Base-by-base conservation (phyloP, 169 alveolate species). In the Besnoitia besnoiti region DNA sequence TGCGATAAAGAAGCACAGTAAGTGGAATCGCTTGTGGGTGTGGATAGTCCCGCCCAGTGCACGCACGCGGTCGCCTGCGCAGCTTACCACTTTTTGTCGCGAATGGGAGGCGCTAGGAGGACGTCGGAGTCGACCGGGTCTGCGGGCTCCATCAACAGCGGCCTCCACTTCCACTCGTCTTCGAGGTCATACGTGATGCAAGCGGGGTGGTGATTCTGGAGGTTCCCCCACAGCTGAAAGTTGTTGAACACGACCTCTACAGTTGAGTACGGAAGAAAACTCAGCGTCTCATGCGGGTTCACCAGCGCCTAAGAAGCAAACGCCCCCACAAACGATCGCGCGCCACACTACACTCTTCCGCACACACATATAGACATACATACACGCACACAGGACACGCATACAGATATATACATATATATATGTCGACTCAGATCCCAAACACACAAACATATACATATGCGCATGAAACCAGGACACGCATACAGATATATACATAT, bases 151-250 rank as follows among this genome's bases (percentile, higher is more conserved):
- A 77, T 67, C 85, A 90, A 91, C 30, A 94, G 94, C 27, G 95
- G 90, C 85, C 96, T 90, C 96, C 96, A 94, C 79, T 89, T 89
- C 89, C 92, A 91, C 49, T 90, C 79, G 49, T 94, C 92, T 49
- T 94, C 95, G 16, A 95, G 42, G 88, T 94, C 96, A 85, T 93
- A 94, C 0, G 92, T 55, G 62, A 95, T 95, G 90, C 94, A 85
- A 0, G 97, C 95, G 2, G 96, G 96, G 76, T 94, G 96, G 33
- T 93, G 96, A 79, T 95, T 95, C 30, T 94, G 96, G 73, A 95
- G 73, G 46, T 95, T 94, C 16, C 97, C 97, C 95, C 95, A 95
- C 37, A 95, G 92, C 76, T 94, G 95, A 46, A 85, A 76, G 73
- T 94, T 79, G 89, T 95, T 95, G 89, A 95, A 95, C 27, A 95